phyloP scores from a whole-genome alignment of 2,329 filamentous ascomycete genomes.

The Colletotrichum cordylinicola region DNA sequence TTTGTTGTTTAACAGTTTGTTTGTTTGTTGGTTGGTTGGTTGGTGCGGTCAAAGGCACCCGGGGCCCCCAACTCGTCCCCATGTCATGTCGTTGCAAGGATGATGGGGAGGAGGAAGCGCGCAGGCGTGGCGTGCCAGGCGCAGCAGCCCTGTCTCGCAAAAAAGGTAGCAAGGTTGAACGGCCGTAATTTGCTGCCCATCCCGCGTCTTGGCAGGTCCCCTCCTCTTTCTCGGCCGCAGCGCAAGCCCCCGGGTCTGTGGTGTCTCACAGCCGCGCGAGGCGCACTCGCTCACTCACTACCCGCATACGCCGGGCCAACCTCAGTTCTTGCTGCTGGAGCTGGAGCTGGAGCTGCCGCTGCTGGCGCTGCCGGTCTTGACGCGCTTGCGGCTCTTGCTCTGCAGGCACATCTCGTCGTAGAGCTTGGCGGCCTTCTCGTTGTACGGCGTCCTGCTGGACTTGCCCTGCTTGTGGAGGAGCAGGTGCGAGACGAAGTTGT shows the following conservation, averaged over 20 bases:
- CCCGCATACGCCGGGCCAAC: background rate
- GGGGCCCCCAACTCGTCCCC: background rate
- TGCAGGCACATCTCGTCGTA: slow-evolving; percentile 25
- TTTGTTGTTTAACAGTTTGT: background rate
- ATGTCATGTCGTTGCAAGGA: background rate
- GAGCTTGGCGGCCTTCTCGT: slow-evolving; percentile 21
- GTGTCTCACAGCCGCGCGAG: slow-evolving; percentile 1
- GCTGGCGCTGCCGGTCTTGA: slow-evolving; percentile 16
- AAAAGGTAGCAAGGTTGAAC: background rate
- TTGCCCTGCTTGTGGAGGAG: slow-evolving; percentile 26
- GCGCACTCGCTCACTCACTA: background rate
- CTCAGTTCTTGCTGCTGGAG: slow-evolving; percentile 15
- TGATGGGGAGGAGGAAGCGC: background rate
- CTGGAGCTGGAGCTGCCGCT: slow-evolving; percentile 5
- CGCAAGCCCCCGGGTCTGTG: background rate
- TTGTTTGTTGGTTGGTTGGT: background rate
- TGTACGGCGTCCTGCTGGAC: slow-evolving; percentile 24
- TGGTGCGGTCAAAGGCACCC: background rate
- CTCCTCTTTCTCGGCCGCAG: slow-evolving; percentile 20
- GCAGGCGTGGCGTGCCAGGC: background rate
- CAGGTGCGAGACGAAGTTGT: slow-evolving; percentile 28
- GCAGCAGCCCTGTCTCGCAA: background rate
- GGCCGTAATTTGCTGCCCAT: background rate
- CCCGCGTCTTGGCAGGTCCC: background rate
- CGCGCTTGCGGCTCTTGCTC: slow-evolving; percentile 25